Conservation (phyloP, 2,329 filamentous ascomycete species). For the Exserohilum turcica region DNA sequence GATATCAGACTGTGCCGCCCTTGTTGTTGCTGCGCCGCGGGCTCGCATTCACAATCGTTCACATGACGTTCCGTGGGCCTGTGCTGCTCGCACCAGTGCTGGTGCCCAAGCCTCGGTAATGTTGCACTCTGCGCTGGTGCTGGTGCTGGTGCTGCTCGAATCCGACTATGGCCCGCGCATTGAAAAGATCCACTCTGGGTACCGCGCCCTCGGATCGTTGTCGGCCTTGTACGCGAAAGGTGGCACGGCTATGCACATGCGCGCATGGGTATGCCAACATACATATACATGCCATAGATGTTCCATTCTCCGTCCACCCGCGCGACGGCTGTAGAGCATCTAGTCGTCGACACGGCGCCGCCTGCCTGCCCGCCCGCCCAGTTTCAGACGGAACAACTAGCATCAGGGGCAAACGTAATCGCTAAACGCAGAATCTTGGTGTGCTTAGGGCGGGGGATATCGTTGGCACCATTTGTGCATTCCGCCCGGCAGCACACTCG, state of each 20-base stretch:
- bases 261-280: not conserved
- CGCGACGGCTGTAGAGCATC: too few relatives aligned
- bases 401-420: not conserved
- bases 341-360: too few relatives aligned
- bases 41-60: slow-evolving; percentile 6
- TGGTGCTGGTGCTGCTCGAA: too few relatives aligned
- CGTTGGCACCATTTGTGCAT: not conserved
- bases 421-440: not conserved
- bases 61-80: slow-evolving; percentile 15
- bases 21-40: slow-evolving; percentile 4
- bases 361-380: too few relatives aligned
- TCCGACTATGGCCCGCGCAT: slow-evolving; percentile 18
- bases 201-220: slow-evolving; percentile 19
- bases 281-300: too few relatives aligned
- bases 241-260: not conserved
- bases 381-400: not conserved
- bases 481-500: slow-evolving; percentile 4
- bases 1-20: slow-evolving; percentile 2
- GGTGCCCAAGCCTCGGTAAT: slow-evolving; percentile 22
- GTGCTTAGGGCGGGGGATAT: not conserved
- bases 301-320: too few relatives aligned
- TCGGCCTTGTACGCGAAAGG: slow-evolving; percentile 8
- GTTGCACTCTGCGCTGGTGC: too few relatives aligned
- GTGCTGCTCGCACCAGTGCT: not conserved
- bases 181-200: slow-evolving; percentile 11